Evolutionary conservation across 768 basidiomycete genomes (phyloP).

Genomic region (Heimioporus sp.): DNA sequence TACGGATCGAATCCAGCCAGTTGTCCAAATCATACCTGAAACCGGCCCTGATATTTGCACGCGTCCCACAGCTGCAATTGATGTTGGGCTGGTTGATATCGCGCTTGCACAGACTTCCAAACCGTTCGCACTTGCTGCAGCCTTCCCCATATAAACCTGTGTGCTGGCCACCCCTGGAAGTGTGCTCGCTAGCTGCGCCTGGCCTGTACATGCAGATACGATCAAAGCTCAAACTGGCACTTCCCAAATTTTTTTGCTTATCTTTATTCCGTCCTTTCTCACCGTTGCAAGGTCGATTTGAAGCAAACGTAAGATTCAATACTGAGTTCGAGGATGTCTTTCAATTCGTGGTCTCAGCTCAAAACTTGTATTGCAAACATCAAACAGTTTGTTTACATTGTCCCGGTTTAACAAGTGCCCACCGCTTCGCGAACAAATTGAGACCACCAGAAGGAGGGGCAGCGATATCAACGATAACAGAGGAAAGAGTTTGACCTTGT

Average conservation of each 20-base stretch:
- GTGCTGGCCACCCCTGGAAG: conserved; percentile 73
- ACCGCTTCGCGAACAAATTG: no score
- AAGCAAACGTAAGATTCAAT: no score
- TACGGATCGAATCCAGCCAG: conserved; percentile 68
- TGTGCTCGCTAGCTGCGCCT: conserved; percentile 73
- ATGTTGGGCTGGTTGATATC: conserved; percentile 18
- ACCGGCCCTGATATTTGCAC: conserved; percentile 30
- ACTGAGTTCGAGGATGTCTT: no score
- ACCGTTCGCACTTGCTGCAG: conserved; percentile 76
- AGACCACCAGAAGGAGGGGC: no score
- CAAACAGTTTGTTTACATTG: no score
- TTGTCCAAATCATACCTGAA: conserved; percentile 15
- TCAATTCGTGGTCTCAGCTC: no score
- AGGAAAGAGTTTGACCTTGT: no score
- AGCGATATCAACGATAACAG: no score
- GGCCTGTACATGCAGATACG: conserved; percentile 75
- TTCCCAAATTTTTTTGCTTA: no score
- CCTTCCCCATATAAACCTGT: conserved; percentile 69
- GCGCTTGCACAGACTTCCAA: conserved; percentile 61
- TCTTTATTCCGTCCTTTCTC: no score
- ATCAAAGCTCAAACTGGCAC: conserved; percentile 78
- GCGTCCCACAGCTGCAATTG: conserved; percentile 30
- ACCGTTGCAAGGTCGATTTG: conserved; percentile 73
- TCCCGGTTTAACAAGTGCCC: no score
- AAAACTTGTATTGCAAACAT: no score